Evolutionary conservation across 192 early-diverging fungal genomes (phyloP).

Genomic region (Umbelopsis isabellina): DNA sequence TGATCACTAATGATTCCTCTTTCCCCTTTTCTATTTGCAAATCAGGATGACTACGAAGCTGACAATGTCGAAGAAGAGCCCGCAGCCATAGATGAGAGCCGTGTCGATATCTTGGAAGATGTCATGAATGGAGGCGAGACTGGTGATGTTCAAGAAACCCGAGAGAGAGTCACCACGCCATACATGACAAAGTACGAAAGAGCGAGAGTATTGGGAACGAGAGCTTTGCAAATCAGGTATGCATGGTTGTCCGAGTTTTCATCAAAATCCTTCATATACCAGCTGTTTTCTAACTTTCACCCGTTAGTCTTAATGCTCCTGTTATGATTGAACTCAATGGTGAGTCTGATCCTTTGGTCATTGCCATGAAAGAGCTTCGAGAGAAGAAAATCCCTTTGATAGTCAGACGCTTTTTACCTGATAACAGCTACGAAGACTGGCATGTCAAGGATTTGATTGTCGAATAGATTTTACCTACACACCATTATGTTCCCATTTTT

Average conservation of each 20-base stretch:
- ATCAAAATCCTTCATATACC: too few relatives aligned
- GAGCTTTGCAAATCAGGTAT: slow-evolving; percentile 91
- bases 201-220: slow-evolving; percentile 84
- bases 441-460: slow-evolving; percentile 85
- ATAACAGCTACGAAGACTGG: slow-evolving; percentile 96
- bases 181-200: slow-evolving; percentile 99
- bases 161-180: slow-evolving; percentile 92
- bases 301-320: slow-evolving; percentile 91
- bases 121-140: slow-evolving; percentile 4
- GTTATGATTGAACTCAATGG: slow-evolving; percentile 94
- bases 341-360: slow-evolving; percentile 91
- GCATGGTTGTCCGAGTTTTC: neutral
- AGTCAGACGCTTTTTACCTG: slow-evolving; percentile 91
- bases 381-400: slow-evolving; percentile 93
- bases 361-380: slow-evolving; percentile 94
- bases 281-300: neutral
- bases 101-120: slow-evolving; percentile 12
- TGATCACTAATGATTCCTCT: neutral
- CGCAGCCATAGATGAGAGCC: slow-evolving; percentile 4
- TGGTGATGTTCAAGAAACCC: slow-evolving; percentile 38
- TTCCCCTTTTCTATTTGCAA: neutral
- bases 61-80: slow-evolving; percentile 12
- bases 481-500: neutral
- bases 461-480: slow-evolving; percentile 47
- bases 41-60: slow-evolving; percentile 17